A percentile compares a stretch with the other conserved stretches of the same genome.
Evolutionary conservation across 1,284 basidiomycete genomes (phyloP).

Genomic region (Pseudozyma thailandica): DNA sequence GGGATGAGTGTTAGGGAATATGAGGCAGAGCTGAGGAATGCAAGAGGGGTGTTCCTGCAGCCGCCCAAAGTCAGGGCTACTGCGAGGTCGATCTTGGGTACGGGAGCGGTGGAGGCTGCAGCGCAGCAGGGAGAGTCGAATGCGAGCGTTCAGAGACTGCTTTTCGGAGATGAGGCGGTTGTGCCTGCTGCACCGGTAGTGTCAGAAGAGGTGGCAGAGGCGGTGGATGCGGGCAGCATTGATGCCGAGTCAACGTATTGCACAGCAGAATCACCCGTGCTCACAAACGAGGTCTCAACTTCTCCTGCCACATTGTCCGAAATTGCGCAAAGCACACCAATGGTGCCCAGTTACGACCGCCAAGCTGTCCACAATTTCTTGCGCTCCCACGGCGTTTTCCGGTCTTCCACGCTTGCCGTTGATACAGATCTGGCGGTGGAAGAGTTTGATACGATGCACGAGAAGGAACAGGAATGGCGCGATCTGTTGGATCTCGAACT

Average conservation of each 20-base stretch:
- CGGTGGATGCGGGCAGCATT: not conserved
- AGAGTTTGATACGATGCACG: conserved; percentile 5
- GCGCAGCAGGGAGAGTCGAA: not conserved
- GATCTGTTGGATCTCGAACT: conserved; percentile 47
- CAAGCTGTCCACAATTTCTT: conserved; percentile 45
- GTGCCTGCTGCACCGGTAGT: not conserved
- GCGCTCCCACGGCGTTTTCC: conserved; percentile 30
- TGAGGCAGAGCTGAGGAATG: conserved; percentile 52
- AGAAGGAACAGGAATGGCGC: conserved; percentile 34
- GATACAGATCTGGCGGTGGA: conserved; percentile 1
- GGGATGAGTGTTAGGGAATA: conserved; percentile 52
- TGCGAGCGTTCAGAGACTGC: conserved; percentile 5
- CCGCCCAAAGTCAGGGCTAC: conserved; percentile 51
- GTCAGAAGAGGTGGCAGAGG: not conserved
- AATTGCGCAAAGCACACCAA: not conserved
- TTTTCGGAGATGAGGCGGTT: conserved; percentile 10
- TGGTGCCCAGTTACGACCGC: conserved; percentile 23
- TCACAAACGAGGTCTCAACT: not conserved
- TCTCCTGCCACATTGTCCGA: not conserved
- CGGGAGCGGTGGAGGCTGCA: conserved; percentile 8
- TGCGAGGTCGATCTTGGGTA: conserved; percentile 28
- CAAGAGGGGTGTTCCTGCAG: conserved; percentile 54
- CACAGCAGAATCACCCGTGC: not conserved
- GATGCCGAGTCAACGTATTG: not conserved
- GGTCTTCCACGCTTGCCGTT: not conserved